Evolutionary conservation across 2,329 filamentous ascomycete species (phyloP).

Genomic region (Penicillium sclerotiorum): DNA sequence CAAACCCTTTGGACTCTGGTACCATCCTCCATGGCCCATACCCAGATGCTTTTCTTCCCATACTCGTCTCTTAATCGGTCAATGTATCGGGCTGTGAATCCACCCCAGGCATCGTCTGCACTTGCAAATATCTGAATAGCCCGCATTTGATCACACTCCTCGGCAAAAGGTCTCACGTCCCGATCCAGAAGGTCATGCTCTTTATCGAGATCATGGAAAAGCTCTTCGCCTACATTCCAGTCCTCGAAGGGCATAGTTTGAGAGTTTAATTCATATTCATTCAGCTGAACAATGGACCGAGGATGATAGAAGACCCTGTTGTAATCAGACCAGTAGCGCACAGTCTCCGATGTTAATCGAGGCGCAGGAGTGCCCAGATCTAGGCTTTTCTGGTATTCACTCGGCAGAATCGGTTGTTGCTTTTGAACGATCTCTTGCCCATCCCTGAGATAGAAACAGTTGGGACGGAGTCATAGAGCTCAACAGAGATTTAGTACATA

Average conservation of each 20-base stretch:
- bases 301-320: slow-evolving; percentile 92
- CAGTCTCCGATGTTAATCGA: slow-evolving; percentile 66
- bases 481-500: slow-evolving; percentile 26
- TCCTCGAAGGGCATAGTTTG: slow-evolving; percentile 79
- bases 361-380: slow-evolving; percentile 69
- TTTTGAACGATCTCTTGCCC: slow-evolving; percentile 69
- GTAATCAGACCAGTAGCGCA: slow-evolving; percentile 98
- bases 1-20: slow-evolving; percentile 54
- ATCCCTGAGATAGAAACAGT: too few species aligned
- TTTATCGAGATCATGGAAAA: slow-evolving; percentile 72
- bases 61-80: slow-evolving; percentile 86
- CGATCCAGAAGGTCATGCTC: slow-evolving; percentile 87
- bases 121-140: slow-evolving; percentile 76
- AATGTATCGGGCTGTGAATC: slow-evolving; percentile 72
- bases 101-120: slow-evolving; percentile 78
- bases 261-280: slow-evolving; percentile 83
- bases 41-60: slow-evolving; percentile 82
- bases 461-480: neutral
- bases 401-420: slow-evolving; percentile 67
- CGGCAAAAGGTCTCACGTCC: slow-evolving; percentile 84
- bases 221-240: slow-evolving; percentile 71
- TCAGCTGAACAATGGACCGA: slow-evolving; percentile 79
- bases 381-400: slow-evolving; percentile 76
- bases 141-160: slow-evolving; percentile 92
- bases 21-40: slow-evolving; percentile 77